Evolutionary conservation across 2,329 filamentous ascomycete genomes (phyloP).

Genomic region (Paecilomyces niveus): DNA sequence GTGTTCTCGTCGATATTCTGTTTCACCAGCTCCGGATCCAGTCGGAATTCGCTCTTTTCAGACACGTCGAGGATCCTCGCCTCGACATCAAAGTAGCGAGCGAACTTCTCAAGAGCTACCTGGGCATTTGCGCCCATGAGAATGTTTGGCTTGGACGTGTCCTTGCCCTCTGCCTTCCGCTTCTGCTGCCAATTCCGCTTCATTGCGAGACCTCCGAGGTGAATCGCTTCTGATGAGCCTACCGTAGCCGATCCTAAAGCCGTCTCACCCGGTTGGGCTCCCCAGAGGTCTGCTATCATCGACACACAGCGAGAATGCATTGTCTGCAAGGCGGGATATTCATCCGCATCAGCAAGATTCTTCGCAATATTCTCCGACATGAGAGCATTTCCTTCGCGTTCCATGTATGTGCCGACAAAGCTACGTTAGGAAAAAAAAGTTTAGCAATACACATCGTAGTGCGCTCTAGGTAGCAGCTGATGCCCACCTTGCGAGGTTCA

Average conservation of each 20-base stretch:
- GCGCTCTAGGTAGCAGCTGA: background rate
- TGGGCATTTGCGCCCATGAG: constrained; percentile 69
- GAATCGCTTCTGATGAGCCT: constrained; percentile 64
- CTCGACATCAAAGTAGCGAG: constrained; percentile 67
- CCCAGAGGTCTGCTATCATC: constrained; percentile 63
- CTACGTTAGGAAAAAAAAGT: constrained; percentile 26
- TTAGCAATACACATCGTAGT: background rate
- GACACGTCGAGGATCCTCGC: constrained; percentile 58
- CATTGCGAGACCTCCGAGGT: constrained; percentile 65
- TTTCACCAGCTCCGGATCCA: constrained; percentile 58
- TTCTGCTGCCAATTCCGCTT: constrained; percentile 67
- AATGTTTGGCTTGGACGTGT: constrained; percentile 60
- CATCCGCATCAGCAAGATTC: constrained; percentile 65
- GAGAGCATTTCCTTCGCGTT: constrained; percentile 56
- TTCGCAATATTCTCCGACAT: constrained; percentile 64
- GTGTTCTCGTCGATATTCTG: constrained; percentile 69
- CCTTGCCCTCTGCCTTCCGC: constrained; percentile 53
- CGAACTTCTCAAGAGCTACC: constrained; percentile 66
- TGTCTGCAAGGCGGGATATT: constrained; percentile 53
- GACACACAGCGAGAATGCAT: constrained; percentile 63
- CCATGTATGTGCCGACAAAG: constrained; percentile 68
- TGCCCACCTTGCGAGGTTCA: constrained; percentile 54
- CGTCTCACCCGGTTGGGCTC: constrained; percentile 53
- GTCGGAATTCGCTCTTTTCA: constrained; percentile 52
- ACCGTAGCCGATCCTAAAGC: constrained; percentile 64